Evolutionary conservation across 1,284 basidiomycete genomes (phyloP).

Genomic region (Leccinum holopus): DNA sequence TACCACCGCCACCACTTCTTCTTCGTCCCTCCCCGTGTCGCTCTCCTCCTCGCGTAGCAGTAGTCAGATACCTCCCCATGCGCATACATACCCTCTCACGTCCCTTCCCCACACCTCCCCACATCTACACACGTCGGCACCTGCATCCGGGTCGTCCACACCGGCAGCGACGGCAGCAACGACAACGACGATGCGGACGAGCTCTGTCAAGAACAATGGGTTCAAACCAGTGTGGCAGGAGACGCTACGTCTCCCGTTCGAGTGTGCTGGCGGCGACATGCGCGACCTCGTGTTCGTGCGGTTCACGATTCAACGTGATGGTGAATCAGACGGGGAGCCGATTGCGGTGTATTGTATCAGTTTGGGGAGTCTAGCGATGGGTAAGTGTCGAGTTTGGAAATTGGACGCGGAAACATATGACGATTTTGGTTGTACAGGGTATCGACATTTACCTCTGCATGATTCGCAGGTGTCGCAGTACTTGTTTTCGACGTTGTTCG

Average conservation of each 20-base stretch:
- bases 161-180: conserved; percentile 21
- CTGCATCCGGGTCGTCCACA: conserved; percentile 13
- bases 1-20: not conserved
- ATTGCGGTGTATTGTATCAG: conserved; percentile 71
- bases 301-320: conserved; percentile 68
- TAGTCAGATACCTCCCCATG: not conserved
- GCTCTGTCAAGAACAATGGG: conserved; percentile 76
- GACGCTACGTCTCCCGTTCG: conserved; percentile 66
- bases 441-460: conserved; percentile 83
- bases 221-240: conserved; percentile 91
- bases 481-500: conserved; percentile 87
- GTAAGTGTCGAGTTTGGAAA: conserved; percentile 43
- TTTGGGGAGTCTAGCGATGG: conserved; percentile 66
- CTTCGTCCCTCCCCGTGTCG: conserved; percentile 19
- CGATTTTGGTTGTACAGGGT: conserved; percentile 51
- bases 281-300: conserved; percentile 80
- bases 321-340: conserved; percentile 60
- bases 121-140: not conserved
- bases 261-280: conserved; percentile 69
- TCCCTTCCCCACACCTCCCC: not conserved
- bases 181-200: conserved; percentile 56
- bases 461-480: conserved; percentile 81
- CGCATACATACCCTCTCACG: not conserved
- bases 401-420: conserved; percentile 2
- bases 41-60: not conserved